Base-by-base conservation (phyloP, 73 alveolate species). In the Paramecium caudatum region DNA sequence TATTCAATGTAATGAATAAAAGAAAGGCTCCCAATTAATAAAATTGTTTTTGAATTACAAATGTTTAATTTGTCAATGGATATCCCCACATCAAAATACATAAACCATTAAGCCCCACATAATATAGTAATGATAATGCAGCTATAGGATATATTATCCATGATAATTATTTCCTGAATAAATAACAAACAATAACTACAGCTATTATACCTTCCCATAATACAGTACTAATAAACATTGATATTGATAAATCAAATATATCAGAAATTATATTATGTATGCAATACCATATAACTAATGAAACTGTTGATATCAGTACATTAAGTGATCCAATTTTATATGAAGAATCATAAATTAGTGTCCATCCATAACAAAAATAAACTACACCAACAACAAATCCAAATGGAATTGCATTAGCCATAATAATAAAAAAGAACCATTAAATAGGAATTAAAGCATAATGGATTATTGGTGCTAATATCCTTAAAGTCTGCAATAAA, bases 341-440 rank as follows among this genome's bases (percentile, higher is more conserved):
- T 6, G 13, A 10, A 27, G 23, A 23, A 55, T 3, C 9, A 55
- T 2, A 55, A 12, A 55, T 2, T 1, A 27, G 80, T 27, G 80
- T 27, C 23, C 23, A 55, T 55, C 80, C 80, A 55, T 55, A 55
- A 27, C 80, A 55, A 23, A 55, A 55, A 55, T 55, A 55, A 7
- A 55, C 80, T 19, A 23, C n/a, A 27, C 80, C 80, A 5, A 55
- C 80, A 3, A 55, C 80, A 55, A 55, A 55, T 55, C 80, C 80
- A 23, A 55, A 55, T 23, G 80, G 80, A 55, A 55, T 55, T 55
- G 80, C 23, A 27, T 55, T 55, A 23, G 80, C 80, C n/a, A 55
- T 27, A 10, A 55, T 55, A 5, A 55, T 43, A 55, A 55, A 55
- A 23, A 10, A 2, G 30, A 55, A 55, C 80, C 80, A 55, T 55